Evolutionary conservation across 2,329 filamentous ascomycete genomes (phyloP), one percentile per base, ranked within the genome.

Genomic region (Colletotrichum liriopes): DNA sequence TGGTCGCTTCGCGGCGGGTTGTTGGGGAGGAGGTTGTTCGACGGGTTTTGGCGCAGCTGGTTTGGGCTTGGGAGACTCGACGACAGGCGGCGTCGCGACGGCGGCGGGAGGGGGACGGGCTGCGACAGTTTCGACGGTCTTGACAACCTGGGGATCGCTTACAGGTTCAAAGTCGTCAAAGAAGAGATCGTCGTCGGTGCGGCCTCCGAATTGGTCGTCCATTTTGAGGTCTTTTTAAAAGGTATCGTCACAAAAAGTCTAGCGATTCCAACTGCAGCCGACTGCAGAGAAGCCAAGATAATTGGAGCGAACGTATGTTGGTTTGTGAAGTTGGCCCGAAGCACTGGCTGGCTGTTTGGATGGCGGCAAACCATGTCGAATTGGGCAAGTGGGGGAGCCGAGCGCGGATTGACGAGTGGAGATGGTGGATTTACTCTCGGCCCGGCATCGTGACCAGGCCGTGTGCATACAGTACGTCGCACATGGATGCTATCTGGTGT

Each of bases 111-210:
- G 68, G 23, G 64, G 58, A 35, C 58, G 45, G 18, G 66, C 59
- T 6, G 59, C 67, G 29, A 70, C 56, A 14, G 43, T 59, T 20
- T 72, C 52, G 58, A 55, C 66, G 18, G 60, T 59, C 35, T 67
- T 41, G 43, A 71, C 39, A 14, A 59, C 43, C 47, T 72, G 67
- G 11, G 67, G 35, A 7, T 72, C 23, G 45, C 39, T 55, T 47
- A 73, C 67, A 9, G 88, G 88, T 78, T 91, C 89, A 71, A 91
- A 90, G 76, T 91, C 89, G 75, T 91, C 89, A 72, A 87, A 86
- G 77, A 91, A 91, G 71, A 91, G 84, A 77, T 90, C 89, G 75
- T 91, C 89, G 77, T 91, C 89, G 56, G 89, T 91, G 26, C 89
- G 85, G 59, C 88, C 89, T 71, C 86, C 85, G 75, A 90, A 91